phyloP scores from a whole-genome alignment of 495 filamentous ascomycete genomes.

The Bombardia bombarda region DNA sequence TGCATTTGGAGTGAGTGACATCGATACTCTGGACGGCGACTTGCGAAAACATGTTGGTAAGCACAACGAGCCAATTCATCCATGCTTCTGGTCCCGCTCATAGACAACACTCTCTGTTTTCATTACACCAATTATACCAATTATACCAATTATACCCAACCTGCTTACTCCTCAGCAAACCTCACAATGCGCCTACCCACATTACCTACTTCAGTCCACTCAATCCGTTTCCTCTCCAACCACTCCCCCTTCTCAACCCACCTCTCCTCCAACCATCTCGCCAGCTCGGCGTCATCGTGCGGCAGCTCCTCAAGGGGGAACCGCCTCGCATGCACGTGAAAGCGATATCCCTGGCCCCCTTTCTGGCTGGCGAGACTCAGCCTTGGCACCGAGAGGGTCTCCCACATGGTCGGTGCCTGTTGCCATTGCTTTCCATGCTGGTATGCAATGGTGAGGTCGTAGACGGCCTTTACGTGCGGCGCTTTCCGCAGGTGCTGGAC shows the following conservation, averaged over 20 bases:
- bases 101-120: no score
- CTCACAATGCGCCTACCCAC: no score
- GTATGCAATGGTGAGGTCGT: conserved; percentile 52
- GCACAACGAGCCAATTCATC: no score
- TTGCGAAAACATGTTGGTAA: no score
- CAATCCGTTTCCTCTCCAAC: conserved; percentile 31
- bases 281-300: conserved; percentile 33
- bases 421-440: conserved; percentile 37
- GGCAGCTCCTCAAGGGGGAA: conserved; percentile 40
- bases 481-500: conserved; percentile 44
- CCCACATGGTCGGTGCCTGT: conserved; percentile 42
- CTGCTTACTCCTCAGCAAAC: no score
- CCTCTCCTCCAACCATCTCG: conserved; percentile 44
- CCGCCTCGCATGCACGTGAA: conserved; percentile 44
- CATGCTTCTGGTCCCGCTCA: no score
- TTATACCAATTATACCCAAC: no score
- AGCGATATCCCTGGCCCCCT: conserved; percentile 27
- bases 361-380: conserved; percentile 20
- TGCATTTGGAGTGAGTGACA: no score
- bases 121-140: no score
- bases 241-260: conserved; percentile 48
- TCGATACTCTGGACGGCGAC: no score
- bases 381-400: conserved; percentile 32
- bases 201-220: no score
- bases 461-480: conserved; percentile 47